Percentiles rank a stretch among this genome's conserved stretches.
These are phyloP conservation scores for Lachnellula suecica DNA, from an alignment of 2,329 filamentous ascomycete species.

Conservation along the genomic window DNA sequence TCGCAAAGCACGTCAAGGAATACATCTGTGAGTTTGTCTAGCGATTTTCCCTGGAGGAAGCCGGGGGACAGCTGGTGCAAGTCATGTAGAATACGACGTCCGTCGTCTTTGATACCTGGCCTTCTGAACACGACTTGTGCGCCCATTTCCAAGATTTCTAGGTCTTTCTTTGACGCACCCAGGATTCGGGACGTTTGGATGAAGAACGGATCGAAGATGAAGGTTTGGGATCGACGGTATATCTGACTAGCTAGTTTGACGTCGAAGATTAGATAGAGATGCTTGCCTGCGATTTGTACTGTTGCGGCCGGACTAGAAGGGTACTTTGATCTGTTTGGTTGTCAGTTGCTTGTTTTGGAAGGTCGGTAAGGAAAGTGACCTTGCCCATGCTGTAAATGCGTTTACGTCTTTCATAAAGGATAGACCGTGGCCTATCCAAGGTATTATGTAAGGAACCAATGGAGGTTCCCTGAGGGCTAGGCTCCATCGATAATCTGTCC, in stretches of 20 bases:
- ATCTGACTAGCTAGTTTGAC: slow-evolving; percentile 22
- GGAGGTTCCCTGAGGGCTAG: slow-evolving; percentile 12
- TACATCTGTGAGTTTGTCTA: slow-evolving; percentile 12
- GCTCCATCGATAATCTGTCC: slow-evolving; percentile 8
- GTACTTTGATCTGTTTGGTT: slow-evolving; percentile 8
- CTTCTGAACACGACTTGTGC: slow-evolving; percentile 6
- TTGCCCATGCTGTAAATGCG: slow-evolving; percentile 14
- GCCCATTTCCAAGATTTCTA: slow-evolving; percentile 17
- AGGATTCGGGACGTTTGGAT: slow-evolving; percentile 14
- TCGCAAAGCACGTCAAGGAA: slow-evolving; percentile 18
- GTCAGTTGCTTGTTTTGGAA: neutral
- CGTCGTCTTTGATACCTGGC: slow-evolving; percentile 8
- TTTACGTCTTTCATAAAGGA: slow-evolving; percentile 19
- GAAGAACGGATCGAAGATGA: slow-evolving; percentile 21
- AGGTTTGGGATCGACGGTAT: slow-evolving; percentile 20
- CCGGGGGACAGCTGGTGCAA: slow-evolving; percentile 13
- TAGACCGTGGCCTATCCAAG: slow-evolving; percentile 17
- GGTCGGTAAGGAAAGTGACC: slow-evolving; percentile 3
- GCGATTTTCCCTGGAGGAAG: slow-evolving; percentile 12
- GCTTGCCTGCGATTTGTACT: slow-evolving; percentile 17
- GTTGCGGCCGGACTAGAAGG: slow-evolving; percentile 10
- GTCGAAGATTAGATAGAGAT: slow-evolving; percentile 24
- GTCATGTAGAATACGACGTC: slow-evolving; percentile 14
- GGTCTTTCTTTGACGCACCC: slow-evolving; percentile 20
- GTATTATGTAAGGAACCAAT: slow-evolving; percentile 12